Conservation (phyloP, 148 eudicot genomes). For the Rhododendron henanense region DNA sequence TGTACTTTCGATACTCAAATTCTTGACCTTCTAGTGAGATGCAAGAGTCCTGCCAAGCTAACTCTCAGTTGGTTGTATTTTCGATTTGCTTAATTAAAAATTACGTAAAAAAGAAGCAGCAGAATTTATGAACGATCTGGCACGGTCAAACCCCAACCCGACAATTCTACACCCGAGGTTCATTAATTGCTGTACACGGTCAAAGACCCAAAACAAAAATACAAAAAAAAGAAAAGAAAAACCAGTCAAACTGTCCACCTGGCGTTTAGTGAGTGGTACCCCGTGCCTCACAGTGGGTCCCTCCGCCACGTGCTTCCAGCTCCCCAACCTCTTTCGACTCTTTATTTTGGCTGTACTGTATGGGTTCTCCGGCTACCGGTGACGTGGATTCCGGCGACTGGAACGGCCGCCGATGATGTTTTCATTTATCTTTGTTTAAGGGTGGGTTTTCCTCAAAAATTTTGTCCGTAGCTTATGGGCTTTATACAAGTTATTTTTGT, state of each 20-base stretch:
- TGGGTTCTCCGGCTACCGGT: not conserved
- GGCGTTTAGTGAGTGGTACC: not conserved
- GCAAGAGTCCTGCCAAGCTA: too few species aligned
- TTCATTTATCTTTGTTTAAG: too few species aligned
- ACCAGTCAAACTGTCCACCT: not conserved
- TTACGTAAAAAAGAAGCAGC: not conserved
- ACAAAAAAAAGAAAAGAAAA: not conserved
- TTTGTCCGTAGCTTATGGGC: too few species aligned
- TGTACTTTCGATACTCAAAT: too few species aligned
- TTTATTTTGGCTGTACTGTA: too few species aligned
- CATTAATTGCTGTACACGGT: not conserved
- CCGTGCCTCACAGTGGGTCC: not conserved
- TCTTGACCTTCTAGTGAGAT: rapidly evolving
- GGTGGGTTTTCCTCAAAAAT: too few species aligned
- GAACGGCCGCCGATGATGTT: too few species aligned
- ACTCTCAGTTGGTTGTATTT: too few species aligned
- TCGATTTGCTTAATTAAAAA: too few species aligned
- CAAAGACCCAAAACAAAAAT: not conserved
- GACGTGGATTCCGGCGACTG: not conserved
- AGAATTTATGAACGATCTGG: not conserved
- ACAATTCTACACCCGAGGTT: not conserved
- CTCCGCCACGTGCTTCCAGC: not conserved
- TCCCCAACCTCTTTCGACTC: not conserved
- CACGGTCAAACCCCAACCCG: not conserved
- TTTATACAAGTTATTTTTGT: too few species aligned